phyloP scores from a whole-genome alignment of 352 stramenopile genomes.

The Thalassiosira exigua region DNA sequence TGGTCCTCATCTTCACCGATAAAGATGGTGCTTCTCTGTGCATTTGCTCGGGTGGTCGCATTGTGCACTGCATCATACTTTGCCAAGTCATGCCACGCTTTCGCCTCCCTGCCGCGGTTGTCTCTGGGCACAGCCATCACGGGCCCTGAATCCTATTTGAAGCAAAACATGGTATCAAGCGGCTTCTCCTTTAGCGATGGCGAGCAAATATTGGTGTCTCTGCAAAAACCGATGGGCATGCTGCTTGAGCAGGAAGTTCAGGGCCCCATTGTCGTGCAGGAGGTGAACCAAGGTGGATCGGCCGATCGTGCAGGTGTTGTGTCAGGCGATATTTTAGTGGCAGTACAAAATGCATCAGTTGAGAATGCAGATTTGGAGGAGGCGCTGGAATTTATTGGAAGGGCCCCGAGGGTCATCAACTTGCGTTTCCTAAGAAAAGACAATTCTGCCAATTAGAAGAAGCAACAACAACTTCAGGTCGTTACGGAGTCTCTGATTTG shows the following conservation, averaged over 20 bases:
- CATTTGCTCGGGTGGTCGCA: not conserved
- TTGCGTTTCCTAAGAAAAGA: slow-evolving; percentile 51
- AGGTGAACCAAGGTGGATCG: slow-evolving; percentile 39
- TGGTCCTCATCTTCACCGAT: too few relatives aligned
- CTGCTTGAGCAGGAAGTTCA: slow-evolving; percentile 55
- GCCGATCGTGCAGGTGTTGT: slow-evolving; percentile 53
- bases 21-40: not conserved
- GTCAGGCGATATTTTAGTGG: slow-evolving; percentile 56
- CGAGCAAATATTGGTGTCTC: slow-evolving; percentile 64
- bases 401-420: slow-evolving; percentile 65
- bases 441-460: too few relatives aligned
- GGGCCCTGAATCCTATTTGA: not conserved
- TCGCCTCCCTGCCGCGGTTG: not conserved
- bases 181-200: slow-evolving; percentile 64
- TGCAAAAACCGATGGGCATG: slow-evolving; percentile 71
- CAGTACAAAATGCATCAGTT: slow-evolving; percentile 68
- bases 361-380: slow-evolving; percentile 54
- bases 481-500: too few relatives aligned
- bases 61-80: not conserved
- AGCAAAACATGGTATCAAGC: slow-evolving; percentile 35
- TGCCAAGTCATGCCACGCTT: not conserved
- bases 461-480: too few relatives aligned
- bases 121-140: not conserved
- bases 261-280: slow-evolving; percentile 42
- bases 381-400: slow-evolving; percentile 56